These are phyloP conservation scores for Yamadazyma sp. DNA, from an alignment of 1,139 yeast species.

Conservation along the genomic window DNA sequence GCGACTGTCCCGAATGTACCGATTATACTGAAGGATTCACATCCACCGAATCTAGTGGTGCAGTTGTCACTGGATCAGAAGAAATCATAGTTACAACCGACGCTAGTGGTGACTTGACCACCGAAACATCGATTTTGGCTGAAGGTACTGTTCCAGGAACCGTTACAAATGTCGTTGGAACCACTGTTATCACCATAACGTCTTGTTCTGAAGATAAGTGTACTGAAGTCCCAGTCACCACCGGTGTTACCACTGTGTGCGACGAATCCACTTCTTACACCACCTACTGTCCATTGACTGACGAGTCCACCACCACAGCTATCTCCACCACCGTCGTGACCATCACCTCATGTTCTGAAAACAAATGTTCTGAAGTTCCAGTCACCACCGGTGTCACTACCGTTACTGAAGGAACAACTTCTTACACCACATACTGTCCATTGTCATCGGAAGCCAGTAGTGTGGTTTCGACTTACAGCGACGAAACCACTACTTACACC, in stretches of 20 bases:
- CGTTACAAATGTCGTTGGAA: constrained; percentile 20
- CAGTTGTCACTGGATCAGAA: constrained; percentile 9
- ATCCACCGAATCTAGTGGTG: constrained; percentile 10
- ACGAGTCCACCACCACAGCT: constrained; percentile 13
- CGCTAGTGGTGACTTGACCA: constrained; percentile 10
- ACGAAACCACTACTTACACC: constrained; percentile 30
- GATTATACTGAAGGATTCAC: constrained; percentile 10
- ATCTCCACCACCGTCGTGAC: constrained; percentile 34
- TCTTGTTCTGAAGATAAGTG: constrained; percentile 44
- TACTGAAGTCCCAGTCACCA: constrained; percentile 24
- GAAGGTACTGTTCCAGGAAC: constrained; percentile 16
- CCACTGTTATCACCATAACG: constrained; percentile 41
- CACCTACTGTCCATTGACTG: constrained; percentile 32
- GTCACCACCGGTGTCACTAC: constrained; percentile 41
- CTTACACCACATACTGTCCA: constrained; percentile 52
- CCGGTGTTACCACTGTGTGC: constrained; percentile 20
- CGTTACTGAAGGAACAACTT: constrained; percentile 31
- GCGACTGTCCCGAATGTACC: constrained; percentile 12
- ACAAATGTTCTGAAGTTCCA: constrained; percentile 29
- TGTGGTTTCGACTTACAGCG: constrained; percentile 21
- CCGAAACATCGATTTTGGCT: constrained; percentile 10
- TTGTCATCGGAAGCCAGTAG: constrained; percentile 22
- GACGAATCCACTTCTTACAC: constrained; percentile 31
- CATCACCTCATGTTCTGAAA: constrained; percentile 47
- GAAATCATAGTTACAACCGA: constrained; percentile 15